Evolutionary conservation across 2,329 filamentous ascomycete species (phyloP).

Genomic region (Arthroderma uncinatum): DNA sequence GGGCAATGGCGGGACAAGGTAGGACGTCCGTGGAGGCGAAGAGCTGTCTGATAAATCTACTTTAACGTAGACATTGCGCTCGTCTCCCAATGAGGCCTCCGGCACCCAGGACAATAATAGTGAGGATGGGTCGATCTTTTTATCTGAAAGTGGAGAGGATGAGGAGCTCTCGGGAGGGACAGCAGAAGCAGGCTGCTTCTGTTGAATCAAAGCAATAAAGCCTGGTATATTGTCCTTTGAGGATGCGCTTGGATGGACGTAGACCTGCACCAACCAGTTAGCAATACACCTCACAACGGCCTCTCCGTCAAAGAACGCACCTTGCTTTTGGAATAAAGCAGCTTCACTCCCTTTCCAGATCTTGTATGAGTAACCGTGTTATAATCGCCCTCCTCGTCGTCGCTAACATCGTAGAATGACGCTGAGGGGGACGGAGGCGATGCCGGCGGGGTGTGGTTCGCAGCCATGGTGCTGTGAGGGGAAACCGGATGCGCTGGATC

Average conservation of each 20-base stretch:
- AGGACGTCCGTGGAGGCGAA: slow-evolving; percentile 71
- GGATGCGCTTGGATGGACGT: slow-evolving; percentile 86
- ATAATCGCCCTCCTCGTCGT: slow-evolving; percentile 92
- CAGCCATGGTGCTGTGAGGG: slow-evolving; percentile 1
- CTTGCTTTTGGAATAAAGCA: slow-evolving; percentile 95
- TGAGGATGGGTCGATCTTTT: slow-evolving; percentile 48
- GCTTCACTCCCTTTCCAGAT: slow-evolving; percentile 68
- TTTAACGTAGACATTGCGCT: slow-evolving; percentile 83
- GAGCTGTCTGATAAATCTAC: slow-evolving; percentile 82
- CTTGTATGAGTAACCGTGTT: slow-evolving; percentile 77
- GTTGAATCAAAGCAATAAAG: slow-evolving; percentile 85
- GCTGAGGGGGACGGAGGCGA: slow-evolving; percentile 60
- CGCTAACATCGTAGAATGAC: slow-evolving; percentile 90
- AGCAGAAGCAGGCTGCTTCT: slow-evolving; percentile 50
- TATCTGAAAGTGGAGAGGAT: slow-evolving; percentile 25
- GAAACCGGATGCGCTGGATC: neutral
- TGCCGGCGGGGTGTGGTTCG: neutral
- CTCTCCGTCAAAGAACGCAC: slow-evolving; percentile 34
- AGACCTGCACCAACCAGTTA: slow-evolving; percentile 52
- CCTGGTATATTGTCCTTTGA: slow-evolving; percentile 92
- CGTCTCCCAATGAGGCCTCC: slow-evolving; percentile 75
- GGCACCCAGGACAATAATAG: slow-evolving; percentile 89
- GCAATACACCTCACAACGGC: neutral
- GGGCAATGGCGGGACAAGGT: slow-evolving; percentile 82
- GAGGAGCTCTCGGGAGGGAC: slow-evolving; percentile 28